Evolutionary conservation across 2,329 filamentous ascomycete genomes (phyloP), one percentile per base, ranked within the genome.

Genomic region (Pestalotiopsis sp.): DNA sequence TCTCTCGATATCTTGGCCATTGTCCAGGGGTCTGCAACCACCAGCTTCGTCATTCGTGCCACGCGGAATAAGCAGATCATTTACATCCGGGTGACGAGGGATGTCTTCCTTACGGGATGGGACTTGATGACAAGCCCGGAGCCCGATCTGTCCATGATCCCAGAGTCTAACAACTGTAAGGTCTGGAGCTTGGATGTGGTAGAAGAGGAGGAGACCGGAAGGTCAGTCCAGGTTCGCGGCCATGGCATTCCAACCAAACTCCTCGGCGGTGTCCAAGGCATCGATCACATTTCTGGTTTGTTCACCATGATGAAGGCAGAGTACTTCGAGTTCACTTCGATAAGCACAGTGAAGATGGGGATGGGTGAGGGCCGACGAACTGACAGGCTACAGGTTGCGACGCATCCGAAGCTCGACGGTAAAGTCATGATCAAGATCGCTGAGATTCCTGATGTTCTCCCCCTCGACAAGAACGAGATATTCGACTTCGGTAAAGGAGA

Each of bases 351-450:
- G 17, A 52, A 52, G 45, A 52, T 20, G 7, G 17, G 45, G n/a
- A 7, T 11, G 6, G 45, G 45, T 12, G 45, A n/a, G 17, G 45
- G 45, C 17, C 45, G 45, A 52, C n/a, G 45, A 17, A 52, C 45
- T 52, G 45, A 52, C 45, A 52, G 45, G 20, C 17, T 52, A 52
- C 45, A 52, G 17, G 45, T 23, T 27, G 57, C 27, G 12, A 59
- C 23, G 23, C 57, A 59, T 23, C 57, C 57, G 25, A 36, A 27
- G 12, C 14, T 59, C 7, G 23, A 27, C 3, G 23, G 23, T 13
- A 23, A n/a, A 4, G 57, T 36, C 9, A 20, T 67, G 31, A 67
- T 67, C 49, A 67, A 67, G 23, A 61, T 67, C 14, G 65, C 45
- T 4, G 65, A 67, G 14, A 39, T 67, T 59, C 65, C 65, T 14